These are phyloP conservation scores for Corylus americana DNA, from an alignment of 306 rosid species.

Conservation along the genomic window DNA sequence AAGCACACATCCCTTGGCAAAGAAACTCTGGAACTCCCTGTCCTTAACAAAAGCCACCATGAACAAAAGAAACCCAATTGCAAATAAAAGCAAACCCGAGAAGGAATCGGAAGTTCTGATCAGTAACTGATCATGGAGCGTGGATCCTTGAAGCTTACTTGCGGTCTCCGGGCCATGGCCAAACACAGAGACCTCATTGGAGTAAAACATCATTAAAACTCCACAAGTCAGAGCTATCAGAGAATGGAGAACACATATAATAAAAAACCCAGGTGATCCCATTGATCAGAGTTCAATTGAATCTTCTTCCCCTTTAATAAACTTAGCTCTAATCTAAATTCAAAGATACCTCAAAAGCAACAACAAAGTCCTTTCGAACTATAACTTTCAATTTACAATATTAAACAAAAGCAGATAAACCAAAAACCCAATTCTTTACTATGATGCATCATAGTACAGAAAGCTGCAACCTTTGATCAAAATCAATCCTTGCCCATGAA, in stretches of 20 bases:
- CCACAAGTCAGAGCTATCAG: constrained; percentile 72
- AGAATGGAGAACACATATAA: constrained; percentile 78
- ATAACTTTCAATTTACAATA: neutral
- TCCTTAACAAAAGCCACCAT: constrained; percentile 88
- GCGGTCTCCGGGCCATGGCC: constrained; percentile 77
- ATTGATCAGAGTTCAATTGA: constrained; percentile 27
- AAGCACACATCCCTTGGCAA: constrained; percentile 80
- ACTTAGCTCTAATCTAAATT: neutral
- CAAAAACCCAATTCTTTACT: constrained; percentile 10
- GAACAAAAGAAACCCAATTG: constrained; percentile 68
- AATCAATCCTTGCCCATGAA: neutral
- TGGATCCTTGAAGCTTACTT: constrained; percentile 81
- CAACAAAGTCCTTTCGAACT: neutral
- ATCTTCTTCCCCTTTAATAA: constrained; percentile 8
- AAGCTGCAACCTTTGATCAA: neutral
- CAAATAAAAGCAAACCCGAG: constrained; percentile 75
- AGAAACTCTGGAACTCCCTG: constrained; percentile 78
- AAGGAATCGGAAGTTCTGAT: constrained; percentile 79
- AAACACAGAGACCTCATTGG: constrained; percentile 59
- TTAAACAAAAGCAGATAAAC: constrained; percentile 6
- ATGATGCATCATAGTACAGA: neutral
- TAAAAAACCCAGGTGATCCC: constrained; percentile 65
- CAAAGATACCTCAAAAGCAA: neutral
- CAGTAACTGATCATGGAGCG: constrained; percentile 77
- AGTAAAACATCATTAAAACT: constrained; percentile 66